These are phyloP conservation scores for Pinguiococcus pyrenoidosus DNA, from an alignment of 108 stramenopile species.

Conservation along the genomic window DNA sequence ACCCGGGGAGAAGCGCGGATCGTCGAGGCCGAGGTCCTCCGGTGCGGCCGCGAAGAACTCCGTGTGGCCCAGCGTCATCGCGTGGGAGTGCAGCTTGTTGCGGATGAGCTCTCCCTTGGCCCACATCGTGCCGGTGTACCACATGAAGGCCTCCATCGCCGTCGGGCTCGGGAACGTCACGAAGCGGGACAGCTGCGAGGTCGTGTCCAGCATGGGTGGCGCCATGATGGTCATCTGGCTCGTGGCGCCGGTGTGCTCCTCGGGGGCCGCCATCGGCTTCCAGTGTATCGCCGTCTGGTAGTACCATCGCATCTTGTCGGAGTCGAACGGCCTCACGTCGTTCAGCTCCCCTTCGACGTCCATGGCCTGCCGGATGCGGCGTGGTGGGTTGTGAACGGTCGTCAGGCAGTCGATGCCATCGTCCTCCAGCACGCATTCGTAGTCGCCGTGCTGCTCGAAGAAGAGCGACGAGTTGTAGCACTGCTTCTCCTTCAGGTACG, in stretches of 20 bases:
- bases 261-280: background rate
- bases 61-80: no score
- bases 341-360: no score
- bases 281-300: background rate
- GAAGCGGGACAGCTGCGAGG: background rate
- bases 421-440: background rate
- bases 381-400: no score
- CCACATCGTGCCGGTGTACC: background rate
- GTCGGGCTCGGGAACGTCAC: background rate
- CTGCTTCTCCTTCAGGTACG: no score
- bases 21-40: no score
- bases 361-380: background rate
- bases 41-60: no score
- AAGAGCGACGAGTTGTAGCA: background rate
- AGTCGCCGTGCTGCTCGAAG: constrained; percentile 3
- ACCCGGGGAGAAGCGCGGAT: no score
- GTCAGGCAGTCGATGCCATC: no score
- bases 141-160: background rate
- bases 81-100: background rate
- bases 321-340: no score
- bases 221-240: no score
- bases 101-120: background rate
- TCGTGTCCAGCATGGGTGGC: background rate
- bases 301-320: no score
- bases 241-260: no score